Evolutionary conservation across 208 protist species (phyloP).

Genomic region (Trypanosoma platydactyli): DNA sequence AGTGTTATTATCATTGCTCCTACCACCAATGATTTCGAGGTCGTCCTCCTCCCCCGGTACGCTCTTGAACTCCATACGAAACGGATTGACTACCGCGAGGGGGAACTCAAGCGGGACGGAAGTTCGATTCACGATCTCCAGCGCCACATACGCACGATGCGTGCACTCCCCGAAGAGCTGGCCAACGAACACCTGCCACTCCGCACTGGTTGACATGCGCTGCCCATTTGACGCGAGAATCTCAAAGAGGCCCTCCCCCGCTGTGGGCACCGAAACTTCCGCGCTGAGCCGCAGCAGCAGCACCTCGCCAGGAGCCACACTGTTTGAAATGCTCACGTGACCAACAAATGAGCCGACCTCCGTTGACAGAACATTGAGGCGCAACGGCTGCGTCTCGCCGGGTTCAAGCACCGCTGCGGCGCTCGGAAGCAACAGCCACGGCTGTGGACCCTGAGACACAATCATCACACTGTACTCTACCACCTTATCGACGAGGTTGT

Average conservation of each 20-base stretch:
- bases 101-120: constrained; percentile 82
- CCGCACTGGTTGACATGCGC: constrained; percentile 32
- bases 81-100: constrained; percentile 78
- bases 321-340: constrained; percentile 77
- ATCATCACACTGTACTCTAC: constrained; percentile 74
- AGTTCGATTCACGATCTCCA: constrained; percentile 79
- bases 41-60: constrained; percentile 6
- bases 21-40: neutral
- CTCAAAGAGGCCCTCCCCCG: constrained; percentile 79
- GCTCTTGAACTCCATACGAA: constrained; percentile 70
- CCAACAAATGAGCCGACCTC: constrained; percentile 82
- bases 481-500: constrained; percentile 42
- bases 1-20: too few relatives aligned
- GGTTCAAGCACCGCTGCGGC: constrained; percentile 46
- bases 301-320: constrained; percentile 49
- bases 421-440: constrained; percentile 70
- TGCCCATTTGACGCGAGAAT: constrained; percentile 52
- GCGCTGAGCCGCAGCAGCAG: constrained; percentile 77
- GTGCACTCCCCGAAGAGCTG: constrained; percentile 72
- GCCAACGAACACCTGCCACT: constrained; percentile 56
- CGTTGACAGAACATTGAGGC: constrained; percentile 65
- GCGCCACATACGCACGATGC: constrained; percentile 50
- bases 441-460: constrained; percentile 76
- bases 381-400: constrained; percentile 70
- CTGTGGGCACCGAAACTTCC: constrained; percentile 66